phyloP scores from a whole-genome alignment of 1,284 basidiomycete species.

The Thecaphora thlaspeos region DNA sequence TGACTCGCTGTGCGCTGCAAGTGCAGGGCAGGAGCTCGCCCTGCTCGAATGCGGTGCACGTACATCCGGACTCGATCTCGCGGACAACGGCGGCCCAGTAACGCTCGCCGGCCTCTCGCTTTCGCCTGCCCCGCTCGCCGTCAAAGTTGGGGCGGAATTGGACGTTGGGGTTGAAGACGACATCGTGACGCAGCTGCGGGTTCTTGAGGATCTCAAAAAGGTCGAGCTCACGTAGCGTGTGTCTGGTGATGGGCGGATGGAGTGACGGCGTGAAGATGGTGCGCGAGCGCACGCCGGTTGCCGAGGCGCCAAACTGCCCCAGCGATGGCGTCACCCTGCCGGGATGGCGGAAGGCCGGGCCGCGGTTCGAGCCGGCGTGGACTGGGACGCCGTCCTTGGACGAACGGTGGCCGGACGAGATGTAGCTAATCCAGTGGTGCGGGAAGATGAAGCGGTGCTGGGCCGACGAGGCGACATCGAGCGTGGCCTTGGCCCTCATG shows the following conservation, averaged over 20 bases:
- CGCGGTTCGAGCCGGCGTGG: background rate
- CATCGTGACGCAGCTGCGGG: conserved; percentile 85
- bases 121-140: conserved; percentile 65
- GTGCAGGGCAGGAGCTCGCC: conserved; percentile 55
- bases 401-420: conserved; percentile 11
- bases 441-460: conserved; percentile 32
- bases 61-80: conserved; percentile 78
- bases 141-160: conserved; percentile 60
- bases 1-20: conserved; percentile 13
- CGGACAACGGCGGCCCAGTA: conserved; percentile 81
- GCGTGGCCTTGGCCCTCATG: conserved; percentile 26
- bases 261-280: conserved; percentile 62
- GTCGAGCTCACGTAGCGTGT: conserved; percentile 80
- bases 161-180: conserved; percentile 69
- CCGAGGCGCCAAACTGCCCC: conserved; percentile 7
- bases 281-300: conserved; percentile 17
- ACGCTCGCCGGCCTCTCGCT: conserved; percentile 72
- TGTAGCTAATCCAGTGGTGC: conserved; percentile 21
- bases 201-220: conserved; percentile 80
- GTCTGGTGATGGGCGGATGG: conserved; percentile 76
- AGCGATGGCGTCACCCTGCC: background rate
- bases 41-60: conserved; percentile 71
- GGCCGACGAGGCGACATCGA: conserved; percentile 20
- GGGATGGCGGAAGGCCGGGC: conserved; percentile 1
- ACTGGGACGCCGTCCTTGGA: conserved; percentile 6